Evolutionary conservation across 331 rosid species (phyloP).

Genomic region (Erythrophleum ivorense): DNA sequence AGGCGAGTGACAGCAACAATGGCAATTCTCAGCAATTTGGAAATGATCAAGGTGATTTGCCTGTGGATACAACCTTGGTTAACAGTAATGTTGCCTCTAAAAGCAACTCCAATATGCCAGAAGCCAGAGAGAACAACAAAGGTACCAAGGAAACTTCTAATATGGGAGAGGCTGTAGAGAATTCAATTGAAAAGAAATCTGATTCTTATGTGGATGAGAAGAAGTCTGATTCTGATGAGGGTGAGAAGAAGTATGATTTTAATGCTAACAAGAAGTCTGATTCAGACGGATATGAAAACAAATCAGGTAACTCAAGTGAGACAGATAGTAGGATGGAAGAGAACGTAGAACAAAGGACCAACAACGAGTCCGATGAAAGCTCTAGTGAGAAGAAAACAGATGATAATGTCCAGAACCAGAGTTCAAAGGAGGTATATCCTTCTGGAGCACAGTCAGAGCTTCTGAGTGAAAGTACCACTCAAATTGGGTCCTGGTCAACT

Average conservation of each 20-base stretch:
- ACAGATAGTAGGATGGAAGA: constrained; percentile 51
- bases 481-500: constrained; percentile 71
- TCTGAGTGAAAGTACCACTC: constrained; percentile 67
- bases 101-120: constrained; percentile 41
- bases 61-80: constrained; percentile 78
- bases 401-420: constrained; percentile 46
- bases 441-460: constrained; percentile 90
- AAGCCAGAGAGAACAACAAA: constrained; percentile 40
- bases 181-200: constrained; percentile 29
- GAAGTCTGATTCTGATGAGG: constrained; percentile 48
- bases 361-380: constrained; percentile 54
- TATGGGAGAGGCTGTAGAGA: constrained; percentile 29
- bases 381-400: constrained; percentile 58
- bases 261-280: constrained; percentile 48
- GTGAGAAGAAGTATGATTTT: constrained; percentile 47
- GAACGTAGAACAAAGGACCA: constrained; percentile 63
- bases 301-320: constrained; percentile 49
- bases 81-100: constrained; percentile 52
- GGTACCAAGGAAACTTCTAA: constrained; percentile 51
- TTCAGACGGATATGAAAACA: constrained; percentile 51
- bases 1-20: constrained; percentile 49
- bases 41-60: constrained; percentile 83
- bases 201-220: background rate
- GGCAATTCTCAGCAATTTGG: constrained; percentile 65
- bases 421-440: constrained; percentile 72